A percentile compares a stretch with the other conserved stretches of the same genome.
These are phyloP conservation scores for Reutealis trisperma DNA, from an alignment of 345 rosid species.

Conservation along the genomic window DNA sequence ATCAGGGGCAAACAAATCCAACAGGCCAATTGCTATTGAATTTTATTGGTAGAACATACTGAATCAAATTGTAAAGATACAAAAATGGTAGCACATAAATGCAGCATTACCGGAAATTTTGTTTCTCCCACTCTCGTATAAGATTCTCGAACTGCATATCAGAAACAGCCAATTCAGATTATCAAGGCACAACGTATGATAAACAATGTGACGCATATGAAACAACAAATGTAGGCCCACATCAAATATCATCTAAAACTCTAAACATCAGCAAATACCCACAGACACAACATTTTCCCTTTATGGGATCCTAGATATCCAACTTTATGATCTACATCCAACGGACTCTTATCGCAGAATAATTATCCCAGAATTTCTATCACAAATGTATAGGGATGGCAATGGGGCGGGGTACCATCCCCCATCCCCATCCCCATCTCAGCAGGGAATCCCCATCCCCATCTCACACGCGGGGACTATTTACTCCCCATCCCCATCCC, in stretches of 20 bases:
- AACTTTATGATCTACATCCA: background rate
- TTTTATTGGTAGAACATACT: background rate
- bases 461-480: no score
- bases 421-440: no score
- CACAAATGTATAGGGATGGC: no score
- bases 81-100: slow-evolving; percentile 21
- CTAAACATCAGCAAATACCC: background rate
- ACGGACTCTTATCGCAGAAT: background rate
- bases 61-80: background rate
- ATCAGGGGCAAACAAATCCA: slow-evolving; percentile 8
- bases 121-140: slow-evolving; percentile 75
- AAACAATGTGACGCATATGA: background rate
- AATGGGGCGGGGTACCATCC: no score
- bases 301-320: background rate
- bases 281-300: background rate
- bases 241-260: background rate
- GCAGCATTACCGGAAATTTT: slow-evolving; percentile 69
- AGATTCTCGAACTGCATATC: slow-evolving; percentile 68
- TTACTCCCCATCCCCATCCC: no score
- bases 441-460: no score
- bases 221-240: background rate
- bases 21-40: background rate
- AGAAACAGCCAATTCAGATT: slow-evolving; percentile 33
- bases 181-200: slow-evolving; percentile 3
- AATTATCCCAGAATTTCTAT: background rate